Conservation (phyloP, 805 yeast species). For the Candida insectorum region DNA sequence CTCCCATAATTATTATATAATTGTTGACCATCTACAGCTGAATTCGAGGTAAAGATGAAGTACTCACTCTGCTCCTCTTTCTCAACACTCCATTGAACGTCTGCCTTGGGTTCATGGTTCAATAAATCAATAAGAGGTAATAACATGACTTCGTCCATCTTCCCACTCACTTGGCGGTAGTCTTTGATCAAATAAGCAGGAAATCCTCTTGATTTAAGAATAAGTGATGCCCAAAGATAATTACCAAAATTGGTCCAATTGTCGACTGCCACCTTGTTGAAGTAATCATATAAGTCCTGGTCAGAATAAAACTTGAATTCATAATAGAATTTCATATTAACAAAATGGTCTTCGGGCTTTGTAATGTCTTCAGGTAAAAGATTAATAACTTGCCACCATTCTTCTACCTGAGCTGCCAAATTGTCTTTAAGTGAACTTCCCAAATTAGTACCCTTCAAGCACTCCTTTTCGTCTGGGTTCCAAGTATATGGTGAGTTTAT, state of each 20-base stretch:
- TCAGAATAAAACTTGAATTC: slow-evolving; percentile 39
- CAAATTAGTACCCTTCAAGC: slow-evolving; percentile 68
- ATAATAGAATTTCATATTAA: slow-evolving; percentile 43
- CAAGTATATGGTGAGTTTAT: slow-evolving; percentile 68
- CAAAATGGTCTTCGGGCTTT: slow-evolving; percentile 32
- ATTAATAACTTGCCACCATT: slow-evolving; percentile 52
- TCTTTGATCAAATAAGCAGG: slow-evolving; percentile 61
- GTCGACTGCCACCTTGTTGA: slow-evolving; percentile 18
- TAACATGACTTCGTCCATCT: slow-evolving; percentile 57
- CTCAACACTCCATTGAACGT: slow-evolving; percentile 59
- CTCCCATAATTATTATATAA: slow-evolving; percentile 83
- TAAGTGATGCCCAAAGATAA: slow-evolving; percentile 72
- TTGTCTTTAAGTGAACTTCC: slow-evolving; percentile 51
- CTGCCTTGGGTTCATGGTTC: slow-evolving; percentile 62
- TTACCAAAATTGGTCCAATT: slow-evolving; percentile 66
- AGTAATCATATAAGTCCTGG: slow-evolving; percentile 29
- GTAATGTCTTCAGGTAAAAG: slow-evolving; percentile 25
- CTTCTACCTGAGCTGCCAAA: slow-evolving; percentile 46
- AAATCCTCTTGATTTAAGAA: slow-evolving; percentile 75
- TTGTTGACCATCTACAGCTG: slow-evolving; percentile 40
- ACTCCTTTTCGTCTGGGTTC: slow-evolving; percentile 47
- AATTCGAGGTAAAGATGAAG: slow-evolving; percentile 43
- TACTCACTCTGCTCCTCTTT: slow-evolving; percentile 12
- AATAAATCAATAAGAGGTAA: slow-evolving; percentile 76
- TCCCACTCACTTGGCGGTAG: slow-evolving; percentile 15